Percentiles rank a stretch among this genome's conserved stretches.
Evolutionary conservation across 1,284 basidiomycete species (phyloP).

Genomic region (Cryptococcus maquisensis): DNA sequence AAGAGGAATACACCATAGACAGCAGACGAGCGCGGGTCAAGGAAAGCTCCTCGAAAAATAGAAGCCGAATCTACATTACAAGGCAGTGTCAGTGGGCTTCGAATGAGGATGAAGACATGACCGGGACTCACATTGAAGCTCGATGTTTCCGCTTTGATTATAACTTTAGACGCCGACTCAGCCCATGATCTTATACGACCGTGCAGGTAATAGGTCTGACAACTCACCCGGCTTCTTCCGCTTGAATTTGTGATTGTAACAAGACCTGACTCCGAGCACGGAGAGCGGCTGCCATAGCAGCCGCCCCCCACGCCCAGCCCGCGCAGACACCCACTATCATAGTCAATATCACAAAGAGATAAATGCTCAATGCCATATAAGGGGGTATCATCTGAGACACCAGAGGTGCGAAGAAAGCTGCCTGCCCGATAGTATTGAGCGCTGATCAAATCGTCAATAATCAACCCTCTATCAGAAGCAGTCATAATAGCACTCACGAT

Average conservation of each 20-base stretch:
- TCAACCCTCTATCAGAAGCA: background rate
- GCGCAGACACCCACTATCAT: slow-evolving; percentile 59
- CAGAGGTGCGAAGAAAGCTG: slow-evolving; percentile 41
- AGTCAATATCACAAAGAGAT: slow-evolving; percentile 50
- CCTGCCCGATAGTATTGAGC: slow-evolving; percentile 27
- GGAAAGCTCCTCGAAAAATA: slow-evolving; percentile 63
- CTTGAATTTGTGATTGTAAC: slow-evolving; percentile 53
- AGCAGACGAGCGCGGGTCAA: slow-evolving; percentile 57
- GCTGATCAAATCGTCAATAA: slow-evolving; percentile 11
- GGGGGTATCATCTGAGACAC: slow-evolving; percentile 42
- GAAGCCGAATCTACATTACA: slow-evolving; percentile 45
- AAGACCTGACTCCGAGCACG: slow-evolving; percentile 57
- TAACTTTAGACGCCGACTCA: slow-evolving; percentile 40
- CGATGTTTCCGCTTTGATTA: slow-evolving; percentile 53
- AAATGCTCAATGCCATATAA: slow-evolving; percentile 38
- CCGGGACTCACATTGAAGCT: slow-evolving; percentile 48
- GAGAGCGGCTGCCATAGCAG: slow-evolving; percentile 64
- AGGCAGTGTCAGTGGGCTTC: background rate
- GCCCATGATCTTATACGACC: background rate
- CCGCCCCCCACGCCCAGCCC: slow-evolving; percentile 71
- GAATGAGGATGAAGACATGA: slow-evolving; percentile 3
- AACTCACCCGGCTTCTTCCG: slow-evolving; percentile 53
- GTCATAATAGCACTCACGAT: slow-evolving; percentile 17
- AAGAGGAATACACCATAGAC: slow-evolving; percentile 70
- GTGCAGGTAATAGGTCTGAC: background rate